phyloP scores from a whole-genome alignment of 2,329 filamentous ascomycete genomes.

The Sporothrix mexicana region DNA sequence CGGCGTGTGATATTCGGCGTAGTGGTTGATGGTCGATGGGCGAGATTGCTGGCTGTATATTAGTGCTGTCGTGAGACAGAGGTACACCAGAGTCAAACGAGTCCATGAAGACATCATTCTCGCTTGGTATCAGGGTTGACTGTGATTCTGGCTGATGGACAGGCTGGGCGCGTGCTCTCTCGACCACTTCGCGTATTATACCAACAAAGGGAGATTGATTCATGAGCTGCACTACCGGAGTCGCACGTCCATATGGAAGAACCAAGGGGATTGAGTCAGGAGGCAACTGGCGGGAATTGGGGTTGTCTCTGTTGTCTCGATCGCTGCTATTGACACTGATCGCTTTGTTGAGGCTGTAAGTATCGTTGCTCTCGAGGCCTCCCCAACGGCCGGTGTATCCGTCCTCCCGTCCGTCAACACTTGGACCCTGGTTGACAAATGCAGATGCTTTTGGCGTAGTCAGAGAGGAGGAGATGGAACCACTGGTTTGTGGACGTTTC shows the following conservation, averaged over 20 bases:
- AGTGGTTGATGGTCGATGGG: neutral
- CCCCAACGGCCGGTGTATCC: neutral
- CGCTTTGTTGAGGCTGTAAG: no score
- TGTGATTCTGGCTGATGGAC: neutral
- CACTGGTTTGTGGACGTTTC: neutral
- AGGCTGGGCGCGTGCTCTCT: neutral
- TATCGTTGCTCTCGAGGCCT: no score
- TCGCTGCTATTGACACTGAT: no score
- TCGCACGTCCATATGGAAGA: conserved; percentile 25
- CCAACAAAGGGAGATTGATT: conserved; percentile 28
- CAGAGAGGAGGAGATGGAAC: neutral
- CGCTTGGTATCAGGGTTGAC: no score
- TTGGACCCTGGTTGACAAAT: neutral
- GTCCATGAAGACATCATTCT: neutral
- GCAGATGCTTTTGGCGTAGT: conserved; percentile 3
- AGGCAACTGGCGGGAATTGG: neutral
- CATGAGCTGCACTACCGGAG: conserved; percentile 26
- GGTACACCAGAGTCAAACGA: neutral
- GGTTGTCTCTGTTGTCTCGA: neutral
- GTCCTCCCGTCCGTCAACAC: neutral
- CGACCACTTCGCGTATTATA: conserved; percentile 6
- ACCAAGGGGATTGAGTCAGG: neutral
- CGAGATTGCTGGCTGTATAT: neutral
- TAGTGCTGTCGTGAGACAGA: neutral
- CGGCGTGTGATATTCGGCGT: neutral